These are phyloP conservation scores for Striga asiatica DNA, from an alignment of 257 asterid species.

Conservation along the genomic window DNA sequence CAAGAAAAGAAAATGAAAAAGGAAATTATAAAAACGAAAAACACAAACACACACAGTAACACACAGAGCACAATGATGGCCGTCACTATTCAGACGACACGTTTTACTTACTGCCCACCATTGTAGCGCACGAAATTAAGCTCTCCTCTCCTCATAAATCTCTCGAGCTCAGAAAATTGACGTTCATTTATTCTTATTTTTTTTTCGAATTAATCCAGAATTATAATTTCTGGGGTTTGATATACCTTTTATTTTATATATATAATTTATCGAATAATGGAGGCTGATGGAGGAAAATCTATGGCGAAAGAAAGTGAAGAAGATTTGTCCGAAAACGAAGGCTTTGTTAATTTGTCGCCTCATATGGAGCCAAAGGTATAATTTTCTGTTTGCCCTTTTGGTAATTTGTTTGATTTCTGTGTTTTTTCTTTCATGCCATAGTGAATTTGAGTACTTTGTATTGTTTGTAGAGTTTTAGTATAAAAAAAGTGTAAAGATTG, in stretches of 20 bases:
- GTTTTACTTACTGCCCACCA: no score
- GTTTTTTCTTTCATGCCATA: not conserved
- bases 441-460: no score
- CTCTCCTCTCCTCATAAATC: slow-evolving; percentile 11
- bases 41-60: not conserved
- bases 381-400: not conserved
- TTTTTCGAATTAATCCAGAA: not conserved
- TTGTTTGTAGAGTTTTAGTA: no score
- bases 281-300: slow-evolving; percentile 27
- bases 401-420: not conserved
- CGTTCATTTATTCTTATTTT: not conserved
- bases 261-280: slow-evolving; percentile 43
- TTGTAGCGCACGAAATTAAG: not conserved
- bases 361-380: slow-evolving; percentile 26
- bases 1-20: not conserved
- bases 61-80: not conserved
- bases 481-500: slow-evolving; percentile 3
- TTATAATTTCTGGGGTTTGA: not conserved
- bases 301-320: slow-evolving; percentile 23
- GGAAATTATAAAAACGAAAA: not conserved
- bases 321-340: slow-evolving; percentile 17
- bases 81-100: slow-evolving; percentile 11
- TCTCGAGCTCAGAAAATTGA: not conserved
- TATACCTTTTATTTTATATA: not conserved
- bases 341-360: slow-evolving; percentile 16